phyloP scores from a whole-genome alignment of 768 basidiomycete genomes.

The Galerina marginata region DNA sequence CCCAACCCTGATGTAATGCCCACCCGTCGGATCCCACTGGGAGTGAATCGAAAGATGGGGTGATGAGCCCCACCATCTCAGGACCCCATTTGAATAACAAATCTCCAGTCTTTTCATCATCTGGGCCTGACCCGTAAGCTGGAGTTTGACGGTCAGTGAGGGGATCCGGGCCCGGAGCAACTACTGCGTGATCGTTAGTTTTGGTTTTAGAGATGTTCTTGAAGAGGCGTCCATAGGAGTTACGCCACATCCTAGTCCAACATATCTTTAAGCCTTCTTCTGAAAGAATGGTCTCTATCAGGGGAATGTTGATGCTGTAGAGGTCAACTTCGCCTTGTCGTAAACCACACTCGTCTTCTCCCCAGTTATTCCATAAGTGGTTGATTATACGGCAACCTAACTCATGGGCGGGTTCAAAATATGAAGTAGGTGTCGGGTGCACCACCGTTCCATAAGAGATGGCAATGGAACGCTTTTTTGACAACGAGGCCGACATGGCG shows the following conservation, averaged over 20 bases:
- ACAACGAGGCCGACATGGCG: constrained; percentile 79
- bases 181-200: constrained; percentile 28
- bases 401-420: constrained; percentile 74
- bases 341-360: constrained; percentile 62
- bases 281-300: constrained; percentile 68
- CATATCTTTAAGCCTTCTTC: constrained; percentile 67
- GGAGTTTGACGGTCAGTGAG: constrained; percentile 25
- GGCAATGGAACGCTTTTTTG: constrained; percentile 78
- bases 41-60: constrained; percentile 59
- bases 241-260: constrained; percentile 89
- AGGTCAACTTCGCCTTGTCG: constrained; percentile 75
- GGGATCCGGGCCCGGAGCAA: constrained; percentile 51
- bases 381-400: constrained; percentile 71
- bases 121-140: constrained; percentile 9
- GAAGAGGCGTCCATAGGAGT: constrained; percentile 84
- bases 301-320: constrained; percentile 88
- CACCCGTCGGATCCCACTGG: constrained; percentile 84
- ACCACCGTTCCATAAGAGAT: constrained; percentile 85
- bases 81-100: constrained; percentile 78
- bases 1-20: constrained; percentile 73
- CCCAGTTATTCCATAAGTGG: constrained; percentile 88
- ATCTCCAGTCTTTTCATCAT: constrained; percentile 29
- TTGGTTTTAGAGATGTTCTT: constrained; percentile 43
- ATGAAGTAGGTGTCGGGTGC: constrained; percentile 64
- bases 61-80: constrained; percentile 71